phyloP scores from a whole-genome alignment of 352 stramenopile genomes.

The Phytophthora colocasiae region DNA sequence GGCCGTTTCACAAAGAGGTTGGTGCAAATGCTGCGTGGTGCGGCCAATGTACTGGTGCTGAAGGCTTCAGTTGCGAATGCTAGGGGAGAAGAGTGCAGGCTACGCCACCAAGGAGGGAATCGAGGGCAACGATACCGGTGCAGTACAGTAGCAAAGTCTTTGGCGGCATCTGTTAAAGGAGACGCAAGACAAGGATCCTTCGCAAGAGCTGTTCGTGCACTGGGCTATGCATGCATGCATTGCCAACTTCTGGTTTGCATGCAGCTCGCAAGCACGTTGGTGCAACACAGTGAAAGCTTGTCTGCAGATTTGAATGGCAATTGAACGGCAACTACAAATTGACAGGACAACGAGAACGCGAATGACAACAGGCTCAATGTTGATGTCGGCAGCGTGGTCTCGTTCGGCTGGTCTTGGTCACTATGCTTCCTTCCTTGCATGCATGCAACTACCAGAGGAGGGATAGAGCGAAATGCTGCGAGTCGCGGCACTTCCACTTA shows the following conservation, averaged over 20 bases:
- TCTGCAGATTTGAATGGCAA: neutral
- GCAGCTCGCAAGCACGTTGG: slow-evolving; percentile 4
- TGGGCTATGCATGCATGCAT: slow-evolving; percentile 19
- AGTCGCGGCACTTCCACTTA: too few species aligned
- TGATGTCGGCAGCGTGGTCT: too few species aligned
- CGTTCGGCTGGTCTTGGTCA: too few species aligned
- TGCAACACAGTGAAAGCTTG: neutral
- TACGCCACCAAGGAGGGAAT: slow-evolving; percentile 1
- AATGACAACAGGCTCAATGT: too few species aligned
- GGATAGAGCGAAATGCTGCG: too few species aligned
- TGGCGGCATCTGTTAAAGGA: slow-evolving; percentile 8
- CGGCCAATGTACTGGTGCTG: neutral
- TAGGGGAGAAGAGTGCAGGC: neutral
- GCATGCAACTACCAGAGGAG: too few species aligned
- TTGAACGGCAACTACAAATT: too few species aligned
- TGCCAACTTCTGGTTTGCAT: neutral
- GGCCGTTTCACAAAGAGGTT: slow-evolving; percentile 16
- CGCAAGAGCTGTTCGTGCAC: slow-evolving; percentile 21
- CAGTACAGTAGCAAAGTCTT: neutral
- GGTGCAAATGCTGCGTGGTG: neutral
- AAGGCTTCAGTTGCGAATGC: too few species aligned
- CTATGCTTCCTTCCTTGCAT: neutral
- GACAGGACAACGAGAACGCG: too few species aligned
- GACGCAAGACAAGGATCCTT: slow-evolving; percentile 4
- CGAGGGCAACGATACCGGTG: neutral